Evolutionary conservation across 768 basidiomycete genomes (phyloP), one percentile per base, ranked within the genome.

Genomic region (Calocybe gangraenosa): DNA sequence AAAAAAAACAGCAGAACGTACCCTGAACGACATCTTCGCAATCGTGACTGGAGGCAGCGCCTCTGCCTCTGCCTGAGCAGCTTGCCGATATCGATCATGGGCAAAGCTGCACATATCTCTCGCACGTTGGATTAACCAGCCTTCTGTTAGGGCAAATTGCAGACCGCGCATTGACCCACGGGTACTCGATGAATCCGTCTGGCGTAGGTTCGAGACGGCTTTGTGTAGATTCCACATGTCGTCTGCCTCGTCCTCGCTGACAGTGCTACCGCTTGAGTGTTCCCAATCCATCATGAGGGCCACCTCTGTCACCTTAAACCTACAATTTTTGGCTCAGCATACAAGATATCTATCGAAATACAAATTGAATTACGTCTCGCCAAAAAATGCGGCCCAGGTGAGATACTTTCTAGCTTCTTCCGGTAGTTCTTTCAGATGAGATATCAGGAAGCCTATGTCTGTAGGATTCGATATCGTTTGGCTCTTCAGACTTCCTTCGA

Each of bases 81-180:
- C 84, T 60, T 85, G 84, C 7, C 84, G 74, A 62, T 85, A 88
- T 36, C 84, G 70, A 57, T 87, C 84, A 60, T 88, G 84, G 3
- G 81, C 69, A 61, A 86, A 85, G 54, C 76, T 81, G 61, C 82
- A 85, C 83, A 86, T 84, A 54, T 87, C 84, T 28, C 84, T 67
- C 3, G 82, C 84, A 39, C 81, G 68, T 46, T 84, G 81, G 5
- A 83, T 76, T 8, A 88, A 67, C 84, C 84, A 88, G 1, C 86
- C 86, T 58, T 87, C 84, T 1, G 76, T 64, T 15, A 86, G 73
- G 1, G 83, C 84, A 14, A 73, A 60, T 57, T 87, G 84, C 28
- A 84, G 65, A 3, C 84, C 84, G 17, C 76, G 77, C 71, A 87
- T 84, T 2, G 83, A 82, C 15, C 70, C 71, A 23, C 78, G 75